Percentiles rank a stretch among this genome's conserved stretches.
phyloP scores from a whole-genome alignment of 805 yeast species.

The Blastobotrys chiropterorum region DNA sequence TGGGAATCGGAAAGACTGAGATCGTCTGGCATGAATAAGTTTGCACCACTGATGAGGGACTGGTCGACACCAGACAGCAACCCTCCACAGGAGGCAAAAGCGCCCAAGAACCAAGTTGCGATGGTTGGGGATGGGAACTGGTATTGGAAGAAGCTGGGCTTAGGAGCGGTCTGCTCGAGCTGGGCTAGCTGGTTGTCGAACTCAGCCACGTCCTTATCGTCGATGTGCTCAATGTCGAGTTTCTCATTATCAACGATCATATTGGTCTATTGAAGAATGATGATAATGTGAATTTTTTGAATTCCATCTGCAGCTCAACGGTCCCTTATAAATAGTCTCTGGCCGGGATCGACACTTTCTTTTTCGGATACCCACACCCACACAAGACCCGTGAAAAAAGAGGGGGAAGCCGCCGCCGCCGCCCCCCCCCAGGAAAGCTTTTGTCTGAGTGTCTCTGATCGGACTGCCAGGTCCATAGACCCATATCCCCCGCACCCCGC shows the following conservation, averaged over 20 bases:
- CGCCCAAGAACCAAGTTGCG: constrained; percentile 46
- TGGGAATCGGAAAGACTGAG: constrained; percentile 38
- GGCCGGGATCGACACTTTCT: background rate
- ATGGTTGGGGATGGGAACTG: constrained; percentile 40
- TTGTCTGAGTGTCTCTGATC: background rate
- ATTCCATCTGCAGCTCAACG: background rate
- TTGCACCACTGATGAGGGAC: constrained; percentile 60
- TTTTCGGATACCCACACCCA: background rate
- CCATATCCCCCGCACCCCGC: background rate
- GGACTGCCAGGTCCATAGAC: background rate
- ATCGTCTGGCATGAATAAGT: constrained; percentile 42
- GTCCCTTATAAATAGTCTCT: background rate
- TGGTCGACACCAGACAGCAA: constrained; percentile 62
- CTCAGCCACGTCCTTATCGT: background rate
- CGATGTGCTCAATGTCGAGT: background rate
- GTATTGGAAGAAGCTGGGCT: constrained; percentile 7
- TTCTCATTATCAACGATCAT: background rate
- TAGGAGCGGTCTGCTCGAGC: background rate
- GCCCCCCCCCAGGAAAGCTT: too few relatives aligned
- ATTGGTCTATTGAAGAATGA: background rate
- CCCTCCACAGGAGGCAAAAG: constrained; percentile 59
- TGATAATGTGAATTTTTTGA: too few relatives aligned
- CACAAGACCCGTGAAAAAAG: background rate
- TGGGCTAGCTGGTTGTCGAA: background rate
- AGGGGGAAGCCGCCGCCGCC: background rate